Evolutionary conservation across 208 protist genomes (phyloP), one percentile per base, ranked within the genome.

Genomic region (Crithidia brevicula): DNA sequence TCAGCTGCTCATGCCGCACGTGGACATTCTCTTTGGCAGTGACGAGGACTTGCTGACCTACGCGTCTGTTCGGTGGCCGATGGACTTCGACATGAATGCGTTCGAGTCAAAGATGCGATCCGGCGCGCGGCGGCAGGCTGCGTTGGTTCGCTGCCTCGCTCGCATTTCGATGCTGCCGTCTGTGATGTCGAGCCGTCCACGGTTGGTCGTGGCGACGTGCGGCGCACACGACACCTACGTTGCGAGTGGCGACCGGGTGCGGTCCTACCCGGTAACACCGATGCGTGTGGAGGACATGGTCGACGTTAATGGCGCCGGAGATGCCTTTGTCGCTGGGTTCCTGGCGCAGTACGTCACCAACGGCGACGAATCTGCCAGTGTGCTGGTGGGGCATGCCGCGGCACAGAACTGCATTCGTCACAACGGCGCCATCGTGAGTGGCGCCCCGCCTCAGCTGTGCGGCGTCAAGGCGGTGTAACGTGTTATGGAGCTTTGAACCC

Each of bases 251-350:
- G 62, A 77, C 50, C 54, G 52, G 33, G 58, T 93, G 68, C 71
- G 58, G 27, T 67, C 69, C 77, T 75, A 74, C 63, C 27, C 72
- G 23, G 88, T 89, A 20, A 72, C 80, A 13, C 27, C 50, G 3
- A 81, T 99, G 52, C 28, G 58, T 18, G 22, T 46, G 0, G 80
- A 89, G 30, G 72, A 98, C n/a, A 98, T 99, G 57, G 93, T 98
- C 16, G 98, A 99, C 68, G 78, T 93, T 23, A 99, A 99, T 69
- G 98, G 97, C 63, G 98, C 98, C 27, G 98, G 98, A 38, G 98
- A 99, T 71, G 85, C 93, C n/a, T 99, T 99, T 74, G 97, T 98
- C 20, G 98, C 93, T 53, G 98, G 98, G 47, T 99, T 99, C 84
- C 72, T 99, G 0, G 71, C 94, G 38, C 81, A 92, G 51, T 89